A percentile compares a stretch with the other conserved stretches of the same genome.
Evolutionary conservation across 164 flowering plant species (phyloP).

Genomic region (Macadamia tetraphylla): DNA sequence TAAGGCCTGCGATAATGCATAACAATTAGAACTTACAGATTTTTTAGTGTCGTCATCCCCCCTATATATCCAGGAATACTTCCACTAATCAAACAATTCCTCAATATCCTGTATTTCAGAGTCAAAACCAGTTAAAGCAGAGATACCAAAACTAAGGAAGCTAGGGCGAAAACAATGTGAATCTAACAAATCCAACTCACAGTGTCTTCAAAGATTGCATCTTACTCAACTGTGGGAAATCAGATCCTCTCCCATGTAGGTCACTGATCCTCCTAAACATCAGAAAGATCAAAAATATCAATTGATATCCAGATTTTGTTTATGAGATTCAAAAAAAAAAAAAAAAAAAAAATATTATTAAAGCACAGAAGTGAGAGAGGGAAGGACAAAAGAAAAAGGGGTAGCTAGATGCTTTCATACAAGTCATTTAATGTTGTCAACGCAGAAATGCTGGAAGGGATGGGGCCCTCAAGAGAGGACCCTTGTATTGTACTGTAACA

Average conservation of each 20-base stretch:
- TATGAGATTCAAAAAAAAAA: not conserved
- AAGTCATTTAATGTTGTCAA: constrained; percentile 56
- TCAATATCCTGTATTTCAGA: constrained; percentile 46
- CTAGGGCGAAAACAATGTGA: not conserved
- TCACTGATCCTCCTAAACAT: constrained; percentile 64
- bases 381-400: not conserved
- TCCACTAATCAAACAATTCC: constrained; percentile 55
- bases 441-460: constrained; percentile 59
- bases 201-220: constrained; percentile 48
- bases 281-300: not conserved
- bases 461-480: constrained; percentile 64
- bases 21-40: constrained; percentile 27
- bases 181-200: constrained; percentile 32
- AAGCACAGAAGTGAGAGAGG: not conserved
- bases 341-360: not conserved
- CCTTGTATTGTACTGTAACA: constrained; percentile 61
- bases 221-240: constrained; percentile 45
- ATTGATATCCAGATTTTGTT: not conserved
- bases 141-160: not conserved
- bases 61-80: constrained; percentile 61
- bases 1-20: too few species aligned
- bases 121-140: not conserved
- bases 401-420: constrained; percentile 26
- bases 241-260: constrained; percentile 39
- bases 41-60: constrained; percentile 40